Evolutionary conservation across 2,329 filamentous ascomycete species (phyloP), one percentile per base, ranked within the genome.

Genomic region (Stemphylium vesicarium): DNA sequence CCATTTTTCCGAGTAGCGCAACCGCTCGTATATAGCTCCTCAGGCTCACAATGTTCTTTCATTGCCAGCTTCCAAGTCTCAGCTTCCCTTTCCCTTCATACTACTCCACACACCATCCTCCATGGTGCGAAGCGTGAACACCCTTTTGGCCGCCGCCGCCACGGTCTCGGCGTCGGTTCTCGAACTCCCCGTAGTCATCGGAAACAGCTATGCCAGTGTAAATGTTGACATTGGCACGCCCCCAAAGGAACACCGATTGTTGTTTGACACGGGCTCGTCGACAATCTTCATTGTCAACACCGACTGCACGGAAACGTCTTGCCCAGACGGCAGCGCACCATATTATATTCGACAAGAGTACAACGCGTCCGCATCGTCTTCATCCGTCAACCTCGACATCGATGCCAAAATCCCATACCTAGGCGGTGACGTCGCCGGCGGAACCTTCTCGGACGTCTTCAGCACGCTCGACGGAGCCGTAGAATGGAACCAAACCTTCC

Each of bases 401-500:
- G 39, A 48, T 35, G 43, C 53, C 4, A 7, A 31, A 9, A 64
- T 63, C 16, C 35, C 41, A 2, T 65, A 61, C 42, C 44, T 63
- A 2, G 61, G 46, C 35, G 63, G 61, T 35, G 47, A 63, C 16
- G 46, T 65, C 9, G 35, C 49, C 9, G 61, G 63, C 32, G 41
- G 18, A 18, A 54, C 50, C 10, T 49, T 38, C 7, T 26, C 36
- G n/a, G 63, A 65, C 18, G 41, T 58, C n/a, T 61, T 63, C 39
- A 38, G 45, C 26, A 40, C 35, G n/a, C 44, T 16, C 18, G 55
- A 50, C 2, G 46, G 18, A 9, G n/a, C 8, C 16, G 1, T 57
- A 0, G 51, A 59, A 9, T 65, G 61, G 63, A 65, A 65, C 46
- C 61, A 65, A 43, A 63, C 61, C 5, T 64, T 65, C 43, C 39